Conservation (phyloP, 441 rosid species). For the Populus hybrid region DNA sequence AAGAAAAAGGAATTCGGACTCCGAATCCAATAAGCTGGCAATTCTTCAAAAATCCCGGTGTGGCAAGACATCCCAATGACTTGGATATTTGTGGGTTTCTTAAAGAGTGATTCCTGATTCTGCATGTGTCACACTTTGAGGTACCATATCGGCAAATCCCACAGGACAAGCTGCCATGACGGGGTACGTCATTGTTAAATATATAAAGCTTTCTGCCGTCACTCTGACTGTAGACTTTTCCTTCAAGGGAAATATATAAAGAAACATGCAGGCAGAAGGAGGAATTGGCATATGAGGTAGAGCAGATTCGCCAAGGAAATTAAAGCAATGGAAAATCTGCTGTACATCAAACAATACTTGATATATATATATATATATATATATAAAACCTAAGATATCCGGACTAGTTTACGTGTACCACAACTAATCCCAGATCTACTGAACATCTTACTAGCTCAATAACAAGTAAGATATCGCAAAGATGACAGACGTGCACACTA, state of each 20-base stretch:
- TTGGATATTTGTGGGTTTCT: background rate
- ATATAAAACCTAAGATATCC: too few species aligned
- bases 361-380: too few species aligned
- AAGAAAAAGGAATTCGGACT: too few species aligned
- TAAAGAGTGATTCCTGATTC: background rate
- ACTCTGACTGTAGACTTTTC: background rate
- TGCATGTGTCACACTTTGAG: background rate
- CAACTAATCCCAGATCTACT: too few species aligned
- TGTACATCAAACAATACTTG: background rate
- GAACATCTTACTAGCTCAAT: too few species aligned
- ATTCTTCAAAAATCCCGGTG: background rate
- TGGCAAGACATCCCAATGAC: background rate
- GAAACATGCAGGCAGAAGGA: too few species aligned
- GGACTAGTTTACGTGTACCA: too few species aligned
- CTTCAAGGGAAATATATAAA: background rate
- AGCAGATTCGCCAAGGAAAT: background rate
- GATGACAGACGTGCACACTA: too few species aligned
- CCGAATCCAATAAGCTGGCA: background rate
- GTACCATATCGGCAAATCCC: background rate
- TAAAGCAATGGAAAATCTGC: background rate
- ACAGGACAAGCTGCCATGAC: background rate
- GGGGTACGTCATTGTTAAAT: too few species aligned
- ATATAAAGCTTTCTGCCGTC: background rate
- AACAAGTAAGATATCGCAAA: rapidly evolving
- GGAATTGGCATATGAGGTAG: background rate